A percentile compares a stretch with the other conserved stretches of the same genome.
These are phyloP conservation scores for Penicillium canescens DNA, from an alignment of 495 filamentous ascomycete species.

Conservation along the genomic window DNA sequence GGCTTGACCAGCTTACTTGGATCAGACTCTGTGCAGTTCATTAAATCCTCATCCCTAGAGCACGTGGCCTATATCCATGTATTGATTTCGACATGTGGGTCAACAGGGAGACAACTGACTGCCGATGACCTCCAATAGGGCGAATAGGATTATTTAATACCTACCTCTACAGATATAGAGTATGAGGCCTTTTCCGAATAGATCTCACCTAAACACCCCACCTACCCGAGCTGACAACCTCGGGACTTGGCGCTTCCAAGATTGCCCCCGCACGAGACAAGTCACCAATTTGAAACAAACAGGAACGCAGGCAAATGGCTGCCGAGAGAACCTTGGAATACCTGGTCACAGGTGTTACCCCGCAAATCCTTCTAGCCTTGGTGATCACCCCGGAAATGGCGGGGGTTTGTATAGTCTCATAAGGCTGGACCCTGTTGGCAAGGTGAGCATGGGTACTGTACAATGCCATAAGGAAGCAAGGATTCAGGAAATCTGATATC, in stretches of 20 bases:
- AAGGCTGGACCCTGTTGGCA: neutral
- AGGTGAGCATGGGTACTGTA: neutral
- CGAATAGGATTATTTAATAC: neutral
- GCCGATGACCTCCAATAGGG: no score
- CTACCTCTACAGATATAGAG: neutral
- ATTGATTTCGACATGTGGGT: neutral
- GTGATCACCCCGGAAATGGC: neutral
- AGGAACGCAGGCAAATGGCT: no score
- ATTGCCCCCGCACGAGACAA: neutral
- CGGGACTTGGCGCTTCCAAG: neutral
- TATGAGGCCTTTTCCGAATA: no score
- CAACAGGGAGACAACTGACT: neutral
- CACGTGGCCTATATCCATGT: neutral
- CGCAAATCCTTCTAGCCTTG: constrained; percentile 1
- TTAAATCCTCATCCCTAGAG: neutral
- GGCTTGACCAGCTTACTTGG: neutral
- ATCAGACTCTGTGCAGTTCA: no score
- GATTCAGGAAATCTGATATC: no score
- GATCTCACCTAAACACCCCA: no score
- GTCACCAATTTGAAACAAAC: neutral
- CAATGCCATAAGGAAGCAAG: no score
- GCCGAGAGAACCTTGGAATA: neutral
- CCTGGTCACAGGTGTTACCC: constrained; percentile 1
- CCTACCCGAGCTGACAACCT: neutral
- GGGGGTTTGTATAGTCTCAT: neutral